Evolutionary conservation across 2,329 filamentous ascomycete species (phyloP), one percentile per base, ranked within the genome.

Genomic region (Colletotrichum navitas): DNA sequence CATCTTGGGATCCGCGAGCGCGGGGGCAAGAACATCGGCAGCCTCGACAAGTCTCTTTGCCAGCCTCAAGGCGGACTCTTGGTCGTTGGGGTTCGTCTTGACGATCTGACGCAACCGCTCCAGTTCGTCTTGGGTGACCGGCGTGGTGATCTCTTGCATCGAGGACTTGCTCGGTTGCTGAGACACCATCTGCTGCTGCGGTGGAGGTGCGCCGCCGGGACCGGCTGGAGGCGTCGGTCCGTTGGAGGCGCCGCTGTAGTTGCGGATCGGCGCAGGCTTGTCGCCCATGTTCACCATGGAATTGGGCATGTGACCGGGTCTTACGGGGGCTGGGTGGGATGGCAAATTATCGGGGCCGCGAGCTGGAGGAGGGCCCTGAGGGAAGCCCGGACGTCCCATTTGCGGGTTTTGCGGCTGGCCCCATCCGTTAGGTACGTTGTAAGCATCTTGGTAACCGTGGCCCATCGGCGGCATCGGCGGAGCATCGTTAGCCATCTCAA

Each of bases 21-120:
- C 83, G 2, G 88, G 84, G 3, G 94, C 90, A 1, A 99, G 87
- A 6, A 93, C 89, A 16, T 91, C 90, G 0, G 94, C 90, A 1
- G 95, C 96, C 82, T 98, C 94, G 1, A 97, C 90, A 6, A 98
- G 85, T 76, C 92, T 94, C 82, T 95, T 95, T 0, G 93, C 94
- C 24, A 97, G 85, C 12, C 86, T 84, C 67, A 99, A 84, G 18
- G 93, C 92, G 3, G 90, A 87, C 58, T 88, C 88, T 73, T 92
- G 89, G 75, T 98, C 94, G 39, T 87, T 86, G 0, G 94, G 90
- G 72, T 94, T 93, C 34, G 85, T 85, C 79, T 92, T 93, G 74
- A 93, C 91, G 8, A 85, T 83, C 76, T 89, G 88, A 41, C 93
- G 91, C 11, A 98, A 83, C 29, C 87, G 87, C 75, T 97, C 93